Conservation (phyloP, 2,329 filamentous ascomycete genomes). For the Cercospora sp. region DNA sequence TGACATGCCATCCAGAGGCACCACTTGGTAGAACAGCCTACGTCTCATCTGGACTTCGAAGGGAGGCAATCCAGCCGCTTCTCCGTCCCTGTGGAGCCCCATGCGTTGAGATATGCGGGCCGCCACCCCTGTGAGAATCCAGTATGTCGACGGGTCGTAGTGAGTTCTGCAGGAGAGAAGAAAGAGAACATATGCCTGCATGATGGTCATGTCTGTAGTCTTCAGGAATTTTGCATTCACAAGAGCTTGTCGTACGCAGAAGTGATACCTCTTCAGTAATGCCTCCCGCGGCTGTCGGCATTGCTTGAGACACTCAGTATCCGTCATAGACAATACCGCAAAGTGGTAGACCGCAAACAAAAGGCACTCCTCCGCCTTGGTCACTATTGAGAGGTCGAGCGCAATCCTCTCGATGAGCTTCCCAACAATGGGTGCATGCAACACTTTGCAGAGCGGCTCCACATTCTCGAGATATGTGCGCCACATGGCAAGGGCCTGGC, state of each 20-base stretch:
- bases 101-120: slow-evolving; percentile 6
- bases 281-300: slow-evolving; percentile 52
- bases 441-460: slow-evolving; percentile 67
- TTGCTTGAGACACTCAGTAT: slow-evolving; percentile 48
- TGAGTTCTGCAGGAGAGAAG: slow-evolving; percentile 46
- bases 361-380: slow-evolving; percentile 59
- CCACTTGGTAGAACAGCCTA: slow-evolving; percentile 64
- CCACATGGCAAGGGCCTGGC: slow-evolving; percentile 53
- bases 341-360: slow-evolving; percentile 64
- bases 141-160: slow-evolving; percentile 57
- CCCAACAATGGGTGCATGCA: slow-evolving; percentile 61
- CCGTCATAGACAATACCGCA: slow-evolving; percentile 53
- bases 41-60: slow-evolving; percentile 63
- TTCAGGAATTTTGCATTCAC: slow-evolving; percentile 67
- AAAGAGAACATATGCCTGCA: slow-evolving; percentile 69
- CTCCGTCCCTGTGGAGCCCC: slow-evolving; percentile 51
- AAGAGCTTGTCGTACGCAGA: slow-evolving; percentile 64
- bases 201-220: slow-evolving; percentile 62
- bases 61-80: slow-evolving; percentile 51
- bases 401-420: slow-evolving; percentile 53
- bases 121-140: slow-evolving; percentile 62
- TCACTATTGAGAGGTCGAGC: slow-evolving; percentile 53
- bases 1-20: slow-evolving; percentile 54
- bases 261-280: slow-evolving; percentile 27
- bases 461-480: slow-evolving; percentile 70